phyloP scores from a whole-genome alignment of 768 basidiomycete genomes.

The Boletellus ananiceps region DNA sequence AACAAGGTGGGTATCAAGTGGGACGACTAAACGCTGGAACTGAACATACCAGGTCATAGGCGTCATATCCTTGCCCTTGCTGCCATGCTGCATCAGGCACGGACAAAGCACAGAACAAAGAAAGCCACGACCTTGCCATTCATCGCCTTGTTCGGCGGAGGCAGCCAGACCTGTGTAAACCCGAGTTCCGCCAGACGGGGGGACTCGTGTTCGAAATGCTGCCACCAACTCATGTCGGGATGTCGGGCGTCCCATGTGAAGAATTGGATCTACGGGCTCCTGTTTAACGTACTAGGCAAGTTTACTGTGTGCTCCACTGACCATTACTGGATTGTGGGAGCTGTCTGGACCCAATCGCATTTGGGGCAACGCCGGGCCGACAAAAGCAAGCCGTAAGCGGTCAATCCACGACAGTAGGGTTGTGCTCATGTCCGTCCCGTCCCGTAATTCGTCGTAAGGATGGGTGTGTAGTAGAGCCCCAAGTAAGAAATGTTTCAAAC shows the following conservation, averaged over 20 bases:
- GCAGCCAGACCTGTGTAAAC: constrained; percentile 79
- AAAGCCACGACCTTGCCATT: constrained; percentile 37
- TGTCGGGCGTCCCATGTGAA: constrained; percentile 75
- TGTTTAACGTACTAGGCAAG: neutral
- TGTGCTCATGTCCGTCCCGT: constrained; percentile 12
- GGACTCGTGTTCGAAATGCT: constrained; percentile 61
- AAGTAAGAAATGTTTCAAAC: constrained; percentile 12
- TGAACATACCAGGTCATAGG: constrained; percentile 71
- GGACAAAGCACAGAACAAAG: neutral
- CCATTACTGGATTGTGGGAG: constrained; percentile 63
- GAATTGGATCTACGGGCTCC: constrained; percentile 58
- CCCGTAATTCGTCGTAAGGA: neutral
- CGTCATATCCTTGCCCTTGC: constrained; percentile 78
- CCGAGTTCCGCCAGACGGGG: constrained; percentile 62
- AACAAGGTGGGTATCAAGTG: neutral
- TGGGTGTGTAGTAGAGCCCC: too few relatives aligned
- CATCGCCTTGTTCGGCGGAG: constrained; percentile 79
- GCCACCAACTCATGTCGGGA: constrained; percentile 72
- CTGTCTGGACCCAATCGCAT: constrained; percentile 60
- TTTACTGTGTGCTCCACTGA: constrained; percentile 27
- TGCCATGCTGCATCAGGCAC: constrained; percentile 25
- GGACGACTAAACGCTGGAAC: neutral
- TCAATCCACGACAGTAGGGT: constrained; percentile 20
- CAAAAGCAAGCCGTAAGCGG: constrained; percentile 17
- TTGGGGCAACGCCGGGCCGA: constrained; percentile 42